A percentile compares a stretch with the other conserved stretches of the same genome.
These are phyloP conservation scores for Daldinia caldariorum DNA, from an alignment of 495 filamentous ascomycete species.

Conservation along the genomic window DNA sequence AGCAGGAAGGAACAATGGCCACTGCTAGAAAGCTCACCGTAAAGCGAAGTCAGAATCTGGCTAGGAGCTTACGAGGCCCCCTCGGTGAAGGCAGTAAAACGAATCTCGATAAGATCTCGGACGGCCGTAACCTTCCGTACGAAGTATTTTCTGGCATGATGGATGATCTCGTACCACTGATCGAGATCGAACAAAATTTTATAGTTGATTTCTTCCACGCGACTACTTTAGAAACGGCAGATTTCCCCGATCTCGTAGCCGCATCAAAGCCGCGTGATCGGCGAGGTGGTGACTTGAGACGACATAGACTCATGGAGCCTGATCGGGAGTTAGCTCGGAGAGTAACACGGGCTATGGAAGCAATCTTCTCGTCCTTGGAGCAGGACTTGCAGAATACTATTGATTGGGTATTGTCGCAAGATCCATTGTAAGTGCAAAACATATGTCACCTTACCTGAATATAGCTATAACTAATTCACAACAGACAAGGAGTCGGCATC, in stretches of 20 bases:
- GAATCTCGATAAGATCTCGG: slow-evolving; percentile 69
- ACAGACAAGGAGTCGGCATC: slow-evolving; percentile 87
- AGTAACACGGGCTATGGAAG: slow-evolving; percentile 85
- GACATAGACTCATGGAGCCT: slow-evolving; percentile 79
- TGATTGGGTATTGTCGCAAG: slow-evolving; percentile 82
- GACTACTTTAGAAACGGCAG: slow-evolving; percentile 75
- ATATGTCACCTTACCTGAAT: not conserved
- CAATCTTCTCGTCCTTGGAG: slow-evolving; percentile 82
- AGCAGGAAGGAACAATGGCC: slow-evolving; percentile 72
- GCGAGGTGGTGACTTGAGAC: slow-evolving; percentile 71
- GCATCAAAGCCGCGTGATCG: slow-evolving; percentile 72
- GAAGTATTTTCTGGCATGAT: slow-evolving; percentile 86
- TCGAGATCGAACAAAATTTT: slow-evolving; percentile 94
- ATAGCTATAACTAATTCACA: slow-evolving; percentile 29
- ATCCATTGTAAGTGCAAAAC: slow-evolving; percentile 74
- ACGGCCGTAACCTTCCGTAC: slow-evolving; percentile 74
- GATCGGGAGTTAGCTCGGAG: slow-evolving; percentile 83
- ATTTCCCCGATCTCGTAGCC: slow-evolving; percentile 82
- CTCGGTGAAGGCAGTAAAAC: slow-evolving; percentile 68
- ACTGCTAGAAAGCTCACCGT: slow-evolving; percentile 92
- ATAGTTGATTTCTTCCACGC: slow-evolving; percentile 93
- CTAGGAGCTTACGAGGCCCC: slow-evolving; percentile 78
- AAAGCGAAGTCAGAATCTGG: slow-evolving; percentile 81
- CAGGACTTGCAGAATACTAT: slow-evolving; percentile 80
- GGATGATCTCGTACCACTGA: slow-evolving; percentile 78